Evolutionary conservation across 202 grass and related monocot species (phyloP), one percentile per base, ranked within the genome.

Genomic region (Zizania palustris): DNA sequence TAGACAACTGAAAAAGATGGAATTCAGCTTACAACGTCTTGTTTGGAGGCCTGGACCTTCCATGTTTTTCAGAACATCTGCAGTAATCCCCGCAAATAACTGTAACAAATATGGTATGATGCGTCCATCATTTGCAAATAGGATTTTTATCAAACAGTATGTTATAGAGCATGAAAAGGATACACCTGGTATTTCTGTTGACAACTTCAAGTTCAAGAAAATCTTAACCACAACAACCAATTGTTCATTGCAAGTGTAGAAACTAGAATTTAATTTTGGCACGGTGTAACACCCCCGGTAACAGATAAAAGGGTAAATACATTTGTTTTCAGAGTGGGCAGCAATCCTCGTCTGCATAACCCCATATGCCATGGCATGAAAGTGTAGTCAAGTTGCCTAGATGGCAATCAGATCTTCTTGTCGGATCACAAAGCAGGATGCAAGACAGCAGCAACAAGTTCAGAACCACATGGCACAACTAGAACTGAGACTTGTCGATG

Each of bases 401-500:
- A 48, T 67, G 63, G 79, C 28, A 28, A 28, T 28, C 28, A 28
- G 28, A 28, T 53, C 28, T 14, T 33, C 20, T 36, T 45, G 20
- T 42, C 54, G 15, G 64, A 50, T 60, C 58, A 12, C 5, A 64
- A 49, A 22, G 22, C 3, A 59, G 50, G 14, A 14, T 48, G 3
- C 41, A 16, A 34, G 37, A 60, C 4, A 18, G 53, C 40, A 81
- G 53, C 40, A 81, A 45, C 69, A 38, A 6, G 45, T 60, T 69
- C 15, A n/a, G 10, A 83, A 56, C 7, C 65, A 2, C 79, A 80
- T 38, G 16, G 68, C 6, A 82, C 51, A 60, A 56, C 74, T 92
- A 98, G 80, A 95, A 92, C 78, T 92, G 87, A 43, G 85, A 95
- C 74, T 88, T 95, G 78, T 95, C 93, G 6, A 90, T 65, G 71